Conservation (phyloP, 2,329 filamentous ascomycete species). For the Coniosporium tulheliwenetii region DNA sequence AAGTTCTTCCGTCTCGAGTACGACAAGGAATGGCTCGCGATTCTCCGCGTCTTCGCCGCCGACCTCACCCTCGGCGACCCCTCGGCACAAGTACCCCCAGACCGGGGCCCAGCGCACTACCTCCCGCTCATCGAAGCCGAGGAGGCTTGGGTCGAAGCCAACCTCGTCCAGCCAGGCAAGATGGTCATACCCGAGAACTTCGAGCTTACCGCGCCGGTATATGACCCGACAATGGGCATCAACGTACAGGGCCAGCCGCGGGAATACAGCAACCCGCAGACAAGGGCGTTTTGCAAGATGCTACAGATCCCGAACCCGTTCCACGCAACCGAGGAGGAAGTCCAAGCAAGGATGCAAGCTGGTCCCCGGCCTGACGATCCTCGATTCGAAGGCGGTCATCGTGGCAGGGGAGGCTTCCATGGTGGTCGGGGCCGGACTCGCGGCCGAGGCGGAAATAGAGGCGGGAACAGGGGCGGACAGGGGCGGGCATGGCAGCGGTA, state of each 20-base stretch:
- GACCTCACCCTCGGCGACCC: slow-evolving; percentile 47
- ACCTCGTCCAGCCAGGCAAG: slow-evolving; percentile 48
- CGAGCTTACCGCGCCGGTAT: slow-evolving; percentile 54
- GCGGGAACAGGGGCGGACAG: not conserved
- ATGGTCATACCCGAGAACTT: slow-evolving; percentile 69
- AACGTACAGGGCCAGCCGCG: slow-evolving; percentile 46
- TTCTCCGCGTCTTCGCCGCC: slow-evolving; percentile 64
- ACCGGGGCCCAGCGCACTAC: slow-evolving; percentile 58
- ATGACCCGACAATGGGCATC: slow-evolving; percentile 42
- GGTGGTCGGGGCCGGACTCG: not conserved
- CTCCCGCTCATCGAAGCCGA: slow-evolving; percentile 50
- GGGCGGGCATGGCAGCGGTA: not conserved
- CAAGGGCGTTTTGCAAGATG: slow-evolving; percentile 62
- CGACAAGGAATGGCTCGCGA: slow-evolving; percentile 90
- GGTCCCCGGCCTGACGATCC: slow-evolving; percentile 34
- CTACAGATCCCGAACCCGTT: slow-evolving; percentile 64
- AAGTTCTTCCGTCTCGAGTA: slow-evolving; percentile 46
- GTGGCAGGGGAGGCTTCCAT: not conserved
- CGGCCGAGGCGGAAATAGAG: not conserved
- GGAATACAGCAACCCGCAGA: slow-evolving; percentile 83
- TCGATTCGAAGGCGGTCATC: not conserved
- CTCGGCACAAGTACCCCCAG: slow-evolving; percentile 33
- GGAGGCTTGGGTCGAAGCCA: slow-evolving; percentile 63
- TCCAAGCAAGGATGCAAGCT: slow-evolving; percentile 37
- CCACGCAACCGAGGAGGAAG: slow-evolving; percentile 57